phyloP scores from a whole-genome alignment of 2,329 filamentous ascomycete species.

The Microdochium nivale region DNA sequence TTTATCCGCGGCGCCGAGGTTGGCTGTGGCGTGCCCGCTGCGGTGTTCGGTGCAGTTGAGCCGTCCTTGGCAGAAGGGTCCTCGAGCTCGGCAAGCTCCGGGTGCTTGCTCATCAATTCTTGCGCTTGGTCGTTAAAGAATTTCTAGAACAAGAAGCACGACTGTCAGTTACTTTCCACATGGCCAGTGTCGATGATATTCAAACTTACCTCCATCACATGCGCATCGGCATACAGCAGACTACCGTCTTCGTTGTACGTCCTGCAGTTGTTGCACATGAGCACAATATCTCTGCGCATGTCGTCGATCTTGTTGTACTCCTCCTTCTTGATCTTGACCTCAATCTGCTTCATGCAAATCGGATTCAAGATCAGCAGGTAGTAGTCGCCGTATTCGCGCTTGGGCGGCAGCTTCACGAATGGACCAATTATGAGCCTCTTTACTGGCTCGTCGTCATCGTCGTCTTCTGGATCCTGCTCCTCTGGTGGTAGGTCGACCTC shows the following conservation, averaged over 20 bases:
- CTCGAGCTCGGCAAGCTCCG: constrained; percentile 48
- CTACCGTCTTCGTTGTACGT: constrained; percentile 97
- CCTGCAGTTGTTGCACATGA: constrained; percentile 84
- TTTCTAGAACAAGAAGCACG: constrained; percentile 35
- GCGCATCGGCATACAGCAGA: constrained; percentile 84
- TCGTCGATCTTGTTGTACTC: constrained; percentile 78
- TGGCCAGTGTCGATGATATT: background rate
- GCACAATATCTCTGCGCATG: constrained; percentile 71
- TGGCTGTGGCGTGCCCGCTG: constrained; percentile 56
- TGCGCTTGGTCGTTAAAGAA: constrained; percentile 46
- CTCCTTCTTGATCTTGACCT: constrained; percentile 91
- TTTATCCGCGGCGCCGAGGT: constrained; percentile 58
- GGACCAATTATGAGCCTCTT: constrained; percentile 85
- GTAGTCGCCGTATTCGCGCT: constrained; percentile 87
- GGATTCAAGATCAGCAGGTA: constrained; percentile 87
- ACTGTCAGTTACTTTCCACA: background rate
- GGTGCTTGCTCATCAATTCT: constrained; percentile 42
- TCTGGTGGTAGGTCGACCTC: constrained; percentile 65
- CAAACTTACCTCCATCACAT: constrained; percentile 74
- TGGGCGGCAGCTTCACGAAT: constrained; percentile 85
- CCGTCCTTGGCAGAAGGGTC: constrained; percentile 31
- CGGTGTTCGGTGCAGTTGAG: constrained; percentile 44
- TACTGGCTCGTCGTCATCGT: constrained; percentile 46
- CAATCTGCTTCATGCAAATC: constrained; percentile 93
- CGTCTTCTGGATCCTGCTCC: constrained; percentile 35